Evolutionary conservation across 768 basidiomycete genomes (phyloP).

Genomic region (Lentinus brumalis): DNA sequence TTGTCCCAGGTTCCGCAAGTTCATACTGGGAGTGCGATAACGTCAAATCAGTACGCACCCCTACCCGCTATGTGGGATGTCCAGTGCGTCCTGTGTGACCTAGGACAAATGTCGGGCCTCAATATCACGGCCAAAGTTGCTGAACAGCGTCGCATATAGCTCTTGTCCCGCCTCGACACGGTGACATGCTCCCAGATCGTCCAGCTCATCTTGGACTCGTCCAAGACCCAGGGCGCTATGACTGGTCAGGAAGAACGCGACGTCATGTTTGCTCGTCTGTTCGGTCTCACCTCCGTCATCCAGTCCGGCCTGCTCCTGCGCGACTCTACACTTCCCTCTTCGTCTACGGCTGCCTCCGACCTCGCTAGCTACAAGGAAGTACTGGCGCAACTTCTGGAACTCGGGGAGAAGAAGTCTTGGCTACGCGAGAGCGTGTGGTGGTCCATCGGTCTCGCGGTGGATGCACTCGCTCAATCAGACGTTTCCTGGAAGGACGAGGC

Average conservation of each 20-base stretch:
- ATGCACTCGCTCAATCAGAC: slow-evolving; percentile 56
- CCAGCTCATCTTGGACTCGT: slow-evolving; percentile 69
- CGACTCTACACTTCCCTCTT: slow-evolving; percentile 53
- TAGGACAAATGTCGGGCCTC: too few species aligned
- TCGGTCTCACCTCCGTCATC: slow-evolving; percentile 84
- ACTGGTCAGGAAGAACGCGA: slow-evolving; percentile 93
- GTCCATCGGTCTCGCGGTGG: slow-evolving; percentile 65
- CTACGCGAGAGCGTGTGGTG: slow-evolving; percentile 91
- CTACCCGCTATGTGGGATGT: too few species aligned
- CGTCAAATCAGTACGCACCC: too few species aligned
- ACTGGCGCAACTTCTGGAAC: slow-evolving; percentile 57
- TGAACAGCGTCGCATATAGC: slow-evolving; percentile 43
- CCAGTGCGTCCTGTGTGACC: too few species aligned
- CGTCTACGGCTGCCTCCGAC: slow-evolving; percentile 56
- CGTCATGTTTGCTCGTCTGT: slow-evolving; percentile 86
- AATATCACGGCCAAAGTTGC: too few species aligned
- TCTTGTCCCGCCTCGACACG: slow-evolving; percentile 76
- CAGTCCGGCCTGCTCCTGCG: slow-evolving; percentile 83
- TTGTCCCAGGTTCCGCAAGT: too few species aligned
- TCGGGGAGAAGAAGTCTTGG: slow-evolving; percentile 89
- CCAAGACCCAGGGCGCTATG: slow-evolving; percentile 74
- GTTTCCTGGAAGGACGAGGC: slow-evolving; percentile 76
- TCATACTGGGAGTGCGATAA: too few species aligned
- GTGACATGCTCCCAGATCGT: slow-evolving; percentile 79
- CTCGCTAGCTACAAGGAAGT: slow-evolving; percentile 59